phyloP scores from a whole-genome alignment of 257 asterid species.

The Rubia yunnanensis region DNA sequence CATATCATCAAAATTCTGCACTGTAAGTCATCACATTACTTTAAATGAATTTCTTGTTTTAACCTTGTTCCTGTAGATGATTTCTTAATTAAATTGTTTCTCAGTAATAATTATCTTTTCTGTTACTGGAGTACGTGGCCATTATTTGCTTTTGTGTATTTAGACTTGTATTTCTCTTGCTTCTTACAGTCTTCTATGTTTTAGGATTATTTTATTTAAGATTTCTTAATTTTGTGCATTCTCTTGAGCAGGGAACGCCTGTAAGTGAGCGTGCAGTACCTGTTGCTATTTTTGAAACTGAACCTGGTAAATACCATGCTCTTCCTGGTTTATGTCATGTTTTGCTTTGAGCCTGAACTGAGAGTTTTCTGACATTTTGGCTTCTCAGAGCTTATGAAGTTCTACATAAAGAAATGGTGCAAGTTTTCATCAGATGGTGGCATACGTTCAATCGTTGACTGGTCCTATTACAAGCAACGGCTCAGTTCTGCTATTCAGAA shows the following conservation, averaged over 20 bases:
- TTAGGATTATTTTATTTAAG: neutral
- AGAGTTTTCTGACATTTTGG: slow-evolving; percentile 24
- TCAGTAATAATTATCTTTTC: too few relatives aligned
- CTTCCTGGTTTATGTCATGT: slow-evolving; percentile 7
- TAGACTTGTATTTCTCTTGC: neutral
- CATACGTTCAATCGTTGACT: slow-evolving; percentile 92
- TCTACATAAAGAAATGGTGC: slow-evolving; percentile 92
- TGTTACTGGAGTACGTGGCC: too few relatives aligned
- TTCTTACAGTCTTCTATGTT: neutral
- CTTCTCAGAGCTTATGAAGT: slow-evolving; percentile 71
- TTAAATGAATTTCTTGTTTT: too few relatives aligned
- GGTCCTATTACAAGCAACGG: slow-evolving; percentile 96
- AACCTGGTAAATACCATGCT: slow-evolving; percentile 46
- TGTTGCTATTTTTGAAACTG: slow-evolving; percentile 95
- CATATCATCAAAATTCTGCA: too few relatives aligned
- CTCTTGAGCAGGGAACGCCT: slow-evolving; percentile 75
- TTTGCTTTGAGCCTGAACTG: slow-evolving; percentile 19
- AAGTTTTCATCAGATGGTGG: slow-evolving; percentile 87
- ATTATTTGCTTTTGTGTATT: too few relatives aligned
- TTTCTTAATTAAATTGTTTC: too few relatives aligned
- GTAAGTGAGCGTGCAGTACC: slow-evolving; percentile 99
- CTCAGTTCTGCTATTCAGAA: slow-evolving; percentile 92
- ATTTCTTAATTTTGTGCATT: slow-evolving; percentile 2
- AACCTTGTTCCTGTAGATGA: too few relatives aligned
- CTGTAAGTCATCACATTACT: too few relatives aligned